Evolutionary conservation across 768 basidiomycete genomes (phyloP).

Genomic region (Pleurotus platypus): DNA sequence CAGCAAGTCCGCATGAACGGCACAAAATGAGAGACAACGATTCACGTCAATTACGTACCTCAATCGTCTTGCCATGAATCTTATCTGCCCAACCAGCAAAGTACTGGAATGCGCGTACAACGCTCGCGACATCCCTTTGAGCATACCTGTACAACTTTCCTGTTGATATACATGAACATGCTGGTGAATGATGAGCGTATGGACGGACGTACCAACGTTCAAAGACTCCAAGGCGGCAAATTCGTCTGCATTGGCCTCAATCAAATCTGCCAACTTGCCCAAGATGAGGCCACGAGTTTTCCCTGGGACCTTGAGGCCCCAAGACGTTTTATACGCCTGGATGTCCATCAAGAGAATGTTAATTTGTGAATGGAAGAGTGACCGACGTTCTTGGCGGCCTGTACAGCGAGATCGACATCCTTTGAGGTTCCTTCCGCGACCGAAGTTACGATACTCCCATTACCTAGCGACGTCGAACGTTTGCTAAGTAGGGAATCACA

Average conservation of each 20-base stretch:
- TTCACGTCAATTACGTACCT: conserved; percentile 14
- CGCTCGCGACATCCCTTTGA: conserved; percentile 17
- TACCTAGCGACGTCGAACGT: conserved; percentile 32
- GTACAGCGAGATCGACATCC: conserved; percentile 67
- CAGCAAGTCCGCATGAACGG: too few species aligned
- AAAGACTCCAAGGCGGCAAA: conserved; percentile 49
- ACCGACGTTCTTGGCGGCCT: conserved; percentile 46
- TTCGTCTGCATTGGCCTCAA: conserved; percentile 44
- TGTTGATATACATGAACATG: not conserved
- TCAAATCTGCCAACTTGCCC: conserved; percentile 45
- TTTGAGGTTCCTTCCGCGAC: conserved; percentile 51
- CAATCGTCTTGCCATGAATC: conserved; percentile 57
- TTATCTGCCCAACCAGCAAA: conserved; percentile 82
- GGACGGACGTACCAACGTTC: conserved; percentile 31
- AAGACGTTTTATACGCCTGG: conserved; percentile 32
- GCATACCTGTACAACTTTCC: conserved; percentile 25
- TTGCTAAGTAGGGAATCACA: too few species aligned
- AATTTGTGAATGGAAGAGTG: not conserved
- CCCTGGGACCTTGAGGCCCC: conserved; percentile 47
- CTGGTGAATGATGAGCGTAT: not conserved
- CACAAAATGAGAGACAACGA: not conserved
- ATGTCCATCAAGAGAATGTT: not conserved
- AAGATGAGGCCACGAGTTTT: conserved; percentile 35
- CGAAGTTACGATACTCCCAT: conserved; percentile 50
- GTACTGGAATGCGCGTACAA: conserved; percentile 48